Conservation (phyloP, 1,139 yeast genomes). For the Blastobotrys serpentis region DNA sequence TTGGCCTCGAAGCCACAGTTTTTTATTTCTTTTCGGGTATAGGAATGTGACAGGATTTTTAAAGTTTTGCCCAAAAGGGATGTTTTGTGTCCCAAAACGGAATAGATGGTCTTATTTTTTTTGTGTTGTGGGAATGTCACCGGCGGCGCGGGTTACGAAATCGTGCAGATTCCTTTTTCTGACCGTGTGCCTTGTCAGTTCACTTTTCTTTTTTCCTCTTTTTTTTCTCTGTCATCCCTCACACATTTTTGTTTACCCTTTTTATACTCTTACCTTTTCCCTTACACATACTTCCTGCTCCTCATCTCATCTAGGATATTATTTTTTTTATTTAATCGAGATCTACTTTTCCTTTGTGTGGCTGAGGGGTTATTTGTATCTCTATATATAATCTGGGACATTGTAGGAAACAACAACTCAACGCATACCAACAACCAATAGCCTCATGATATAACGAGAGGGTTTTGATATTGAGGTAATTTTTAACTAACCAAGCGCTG, state of each 20-base stretch:
- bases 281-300: background rate
- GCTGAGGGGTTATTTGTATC: background rate
- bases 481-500: background rate
- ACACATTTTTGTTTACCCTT: slow-evolving; percentile 5
- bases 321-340: background rate
- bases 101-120: background rate
- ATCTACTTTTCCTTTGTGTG: slow-evolving; percentile 4
- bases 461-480: slow-evolving; percentile 2
- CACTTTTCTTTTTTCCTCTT: slow-evolving; percentile 1
- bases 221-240: background rate
- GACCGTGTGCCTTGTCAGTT: background rate
- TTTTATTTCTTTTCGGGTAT: background rate
- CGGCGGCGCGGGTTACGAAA: slow-evolving; percentile 4
- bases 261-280: background rate
- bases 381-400: background rate
- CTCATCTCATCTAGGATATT: slow-evolving; percentile 5
- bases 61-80: background rate
- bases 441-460: slow-evolving; percentile 8
- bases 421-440: background rate
- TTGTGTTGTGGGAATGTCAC: background rate
- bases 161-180: background rate
- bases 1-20: background rate
- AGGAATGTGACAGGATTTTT: background rate
- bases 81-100: background rate
- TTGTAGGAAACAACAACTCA: background rate